A percentile compares a stretch with the other conserved stretches of the same genome.
Evolutionary conservation across 2,329 filamentous ascomycete species (phyloP).

Genomic region (Alternaria atra): DNA sequence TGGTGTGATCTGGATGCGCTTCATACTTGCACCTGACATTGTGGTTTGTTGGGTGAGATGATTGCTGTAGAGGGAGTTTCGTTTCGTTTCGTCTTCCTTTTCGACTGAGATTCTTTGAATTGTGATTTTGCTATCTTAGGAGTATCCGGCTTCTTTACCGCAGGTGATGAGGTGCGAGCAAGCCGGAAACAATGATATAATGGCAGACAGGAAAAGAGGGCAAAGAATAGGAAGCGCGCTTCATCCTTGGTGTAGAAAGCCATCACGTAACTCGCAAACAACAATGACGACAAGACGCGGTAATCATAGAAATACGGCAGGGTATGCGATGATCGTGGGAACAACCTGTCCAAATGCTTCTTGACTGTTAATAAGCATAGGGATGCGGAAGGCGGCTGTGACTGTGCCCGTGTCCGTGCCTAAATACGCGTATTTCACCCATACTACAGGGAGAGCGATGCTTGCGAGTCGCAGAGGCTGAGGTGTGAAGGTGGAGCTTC

Average conservation of each 20-base stretch:
- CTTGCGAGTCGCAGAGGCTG: slow-evolving; percentile 19
- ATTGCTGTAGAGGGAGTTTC: background rate
- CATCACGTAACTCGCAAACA: slow-evolving; percentile 25
- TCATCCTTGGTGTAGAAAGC: slow-evolving; percentile 29
- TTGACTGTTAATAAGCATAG: background rate
- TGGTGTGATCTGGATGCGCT: slow-evolving; percentile 54
- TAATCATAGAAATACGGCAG: slow-evolving; percentile 25
- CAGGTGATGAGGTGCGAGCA: slow-evolving; percentile 11
- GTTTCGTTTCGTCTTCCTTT: background rate
- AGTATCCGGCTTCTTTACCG: slow-evolving; percentile 8
- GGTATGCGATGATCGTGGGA: slow-evolving; percentile 19
- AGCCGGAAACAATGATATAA: slow-evolving; percentile 31
- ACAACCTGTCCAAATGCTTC: background rate
- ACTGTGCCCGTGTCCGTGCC: too few relatives aligned
- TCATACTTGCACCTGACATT: slow-evolving; percentile 41
- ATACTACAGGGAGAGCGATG: slow-evolving; percentile 1
- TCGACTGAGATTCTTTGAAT: background rate
- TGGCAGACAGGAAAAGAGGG: slow-evolving; percentile 38
- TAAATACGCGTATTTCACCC: background rate
- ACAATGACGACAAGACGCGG: slow-evolving; percentile 37
- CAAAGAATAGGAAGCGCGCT: slow-evolving; percentile 38
- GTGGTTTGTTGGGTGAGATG: background rate
- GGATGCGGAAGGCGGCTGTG: slow-evolving; percentile 9
- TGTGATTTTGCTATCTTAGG: slow-evolving; percentile 2
- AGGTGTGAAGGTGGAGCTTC: slow-evolving; percentile 16